Base-by-base conservation (phyloP, 2,329 filamentous ascomycete species). In the Coniochaeta ligniaria region DNA sequence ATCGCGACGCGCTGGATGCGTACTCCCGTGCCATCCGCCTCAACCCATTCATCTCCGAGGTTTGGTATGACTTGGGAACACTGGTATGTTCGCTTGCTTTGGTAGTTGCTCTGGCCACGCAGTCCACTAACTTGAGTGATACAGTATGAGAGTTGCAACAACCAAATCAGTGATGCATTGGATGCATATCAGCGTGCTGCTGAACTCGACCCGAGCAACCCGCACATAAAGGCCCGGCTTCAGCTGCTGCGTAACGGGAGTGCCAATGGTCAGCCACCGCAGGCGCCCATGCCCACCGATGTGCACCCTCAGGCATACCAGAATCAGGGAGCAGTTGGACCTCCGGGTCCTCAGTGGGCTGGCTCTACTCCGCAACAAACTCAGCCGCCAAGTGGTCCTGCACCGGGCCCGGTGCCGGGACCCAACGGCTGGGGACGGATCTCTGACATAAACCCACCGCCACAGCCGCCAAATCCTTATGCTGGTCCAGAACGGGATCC, bases 21-120 rank as follows among this genome's bases (percentile, higher is more conserved):
- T 99, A 98, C 76, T 97, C 93, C 63, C 90, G 95, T 63, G 95
- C 95, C 55, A 99, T 98, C 69, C 89, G 95, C 60, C 78, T 99
- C 68, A 99, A 98, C 73, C 95, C 95, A 6, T 97, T 96, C 79
- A 98, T 99, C 65, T 97, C 93, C 1, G 95, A 99, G 75, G 95
- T 99, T 58, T 99, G 95, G 95, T 99, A 98, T 75, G 95, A 99
- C 74, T 80, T 99, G 43, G 95, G 95, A 64, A 99, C 95, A 68
- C 72, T 99, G 80, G 91, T 96, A 84, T 80, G 89, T 83, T 63
- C 69, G 61, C 61, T 64, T 60, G 38, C 64, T 60, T 61, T 62
- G 54, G 50, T 59, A 38, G 59, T 20, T 11, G 55, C 63, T 62
- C 58, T 59, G 60, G 64, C 69, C 66, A 62, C 65, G 60, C 61